phyloP scores from a whole-genome alignment of 139 green algal species.

The Micractinium sp. region DNA sequence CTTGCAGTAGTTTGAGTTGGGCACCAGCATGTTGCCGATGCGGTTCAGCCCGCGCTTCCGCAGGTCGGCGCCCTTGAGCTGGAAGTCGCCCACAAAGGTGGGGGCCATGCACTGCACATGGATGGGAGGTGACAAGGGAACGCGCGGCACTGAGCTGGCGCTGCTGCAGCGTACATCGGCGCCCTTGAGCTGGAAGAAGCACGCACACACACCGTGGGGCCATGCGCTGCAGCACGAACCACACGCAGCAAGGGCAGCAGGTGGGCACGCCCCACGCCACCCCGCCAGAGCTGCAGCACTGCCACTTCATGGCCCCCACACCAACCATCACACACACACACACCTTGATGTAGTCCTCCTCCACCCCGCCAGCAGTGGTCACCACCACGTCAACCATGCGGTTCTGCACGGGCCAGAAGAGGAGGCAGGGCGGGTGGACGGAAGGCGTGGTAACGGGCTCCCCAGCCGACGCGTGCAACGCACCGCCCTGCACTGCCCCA shows the following conservation, averaged over 20 bases:
- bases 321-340: neutral
- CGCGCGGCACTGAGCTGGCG: neutral
- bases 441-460: too few species aligned
- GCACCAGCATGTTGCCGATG: slow-evolving; percentile 99
- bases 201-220: slow-evolving; percentile 87
- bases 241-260: neutral
- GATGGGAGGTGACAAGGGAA: neutral
- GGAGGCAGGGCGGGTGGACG: neutral
- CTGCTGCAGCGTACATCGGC: neutral
- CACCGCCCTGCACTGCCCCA: too few species aligned
- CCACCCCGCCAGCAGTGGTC: slow-evolving; percentile 95
- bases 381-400: slow-evolving; percentile 96
- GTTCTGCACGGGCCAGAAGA: slow-evolving; percentile 61
- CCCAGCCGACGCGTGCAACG: too few species aligned
- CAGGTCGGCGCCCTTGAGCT: slow-evolving; percentile 87
- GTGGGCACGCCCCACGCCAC: neutral
- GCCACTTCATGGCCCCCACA: too few species aligned
- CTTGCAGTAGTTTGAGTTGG: slow-evolving; percentile 99
- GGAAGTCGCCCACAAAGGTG: slow-evolving; percentile 96
- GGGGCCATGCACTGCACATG: slow-evolving; percentile 79
- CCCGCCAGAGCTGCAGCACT: too few species aligned
- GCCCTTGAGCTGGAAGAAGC: slow-evolving; percentile 78
- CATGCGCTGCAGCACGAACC: slow-evolving; percentile 72
- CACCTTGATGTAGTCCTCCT: slow-evolving; percentile 99
- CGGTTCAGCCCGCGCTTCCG: slow-evolving; percentile 90